Conservation (phyloP, 2,329 filamentous ascomycete species). For the Curvularia spicifera region DNA sequence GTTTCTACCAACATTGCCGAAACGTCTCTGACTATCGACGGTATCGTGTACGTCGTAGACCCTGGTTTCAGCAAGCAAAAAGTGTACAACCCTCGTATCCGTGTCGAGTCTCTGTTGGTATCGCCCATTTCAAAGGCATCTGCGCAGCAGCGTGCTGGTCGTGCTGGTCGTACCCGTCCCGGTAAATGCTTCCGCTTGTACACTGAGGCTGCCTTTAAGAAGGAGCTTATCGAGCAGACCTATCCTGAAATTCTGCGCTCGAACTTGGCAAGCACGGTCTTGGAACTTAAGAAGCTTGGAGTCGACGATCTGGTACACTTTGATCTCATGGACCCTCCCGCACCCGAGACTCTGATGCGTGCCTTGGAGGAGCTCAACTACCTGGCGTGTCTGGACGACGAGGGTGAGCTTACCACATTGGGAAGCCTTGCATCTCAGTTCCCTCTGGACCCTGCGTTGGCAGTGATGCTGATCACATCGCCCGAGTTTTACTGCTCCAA, state of each 20-base stretch:
- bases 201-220: constrained; percentile 94
- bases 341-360: constrained; percentile 97
- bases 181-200: constrained; percentile 98
- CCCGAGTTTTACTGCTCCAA: constrained; percentile 99
- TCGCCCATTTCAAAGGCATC: constrained; percentile 98
- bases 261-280: constrained; percentile 90
- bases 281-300: constrained; percentile 96
- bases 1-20: constrained; percentile 98
- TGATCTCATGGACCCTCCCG: constrained; percentile 97
- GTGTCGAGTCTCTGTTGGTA: constrained; percentile 95
- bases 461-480: constrained; percentile 97
- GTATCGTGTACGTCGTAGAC: constrained; percentile 99
- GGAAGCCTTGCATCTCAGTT: constrained; percentile 92
- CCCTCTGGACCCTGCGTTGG: constrained; percentile 88
- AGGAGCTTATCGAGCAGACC: constrained; percentile 96
- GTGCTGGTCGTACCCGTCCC: constrained; percentile 96
- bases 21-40: constrained; percentile 96
- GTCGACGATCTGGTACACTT: constrained; percentile 97
- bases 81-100: constrained; percentile 95
- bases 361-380: constrained; percentile 98
- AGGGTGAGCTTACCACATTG: constrained; percentile 87
- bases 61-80: constrained; percentile 99
- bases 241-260: constrained; percentile 95
- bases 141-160: constrained; percentile 95
- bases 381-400: constrained; percentile 92